Evolutionary conservation across 2,329 filamentous ascomycete genomes (phyloP), one percentile per base, ranked within the genome.

Genomic region (Ophiognomonia clavigignenti-juglandacearum): DNA sequence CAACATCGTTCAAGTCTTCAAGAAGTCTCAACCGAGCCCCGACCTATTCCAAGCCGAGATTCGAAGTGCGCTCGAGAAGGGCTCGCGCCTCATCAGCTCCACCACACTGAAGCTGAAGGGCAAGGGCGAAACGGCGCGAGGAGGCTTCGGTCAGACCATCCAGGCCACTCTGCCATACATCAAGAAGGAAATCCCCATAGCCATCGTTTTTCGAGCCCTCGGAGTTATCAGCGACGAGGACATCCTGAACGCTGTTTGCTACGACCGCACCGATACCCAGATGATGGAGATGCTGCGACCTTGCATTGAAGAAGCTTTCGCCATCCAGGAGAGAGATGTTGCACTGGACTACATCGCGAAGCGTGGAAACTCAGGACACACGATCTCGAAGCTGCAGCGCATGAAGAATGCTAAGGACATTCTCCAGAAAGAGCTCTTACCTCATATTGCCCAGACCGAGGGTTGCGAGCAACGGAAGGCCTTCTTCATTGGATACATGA

Each of bases 1-100:
- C 62, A 98, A 98, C 63, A 98, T 97, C 50, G 93, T 98, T 5
- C 93, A 98, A 69, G 92, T 98, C 23, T 98, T 98, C 80, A 92
- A 95, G 71, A 98, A 98, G 73, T 89, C 92, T 1, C 80, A 85
- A 57, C 89, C 90, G n/a, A 92, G 88, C 56, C 87, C 89, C 9
- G 95, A 89, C 53, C 91, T 90, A 2, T 96, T 93, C 66, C 86
- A 92, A 20, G 95, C 93, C 11, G 93, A 98, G 68, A 96, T 98
- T 58, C 82, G 93, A 69, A 96, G 91, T 67, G 92, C 95, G 2
- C 81, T 97, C 8, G 93, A 98, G 67, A 96, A 96, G 66, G 93
- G 95, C 13, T 96, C 92, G 1, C 81, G 95, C 23, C 80, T 98
- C 43, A 95, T 98, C 57, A 96, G 92, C 14, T 92, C 90, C 38